phyloP scores from a whole-genome alignment of 2,329 filamentous ascomycete genomes.

The Dactylellina drechsleri region DNA sequence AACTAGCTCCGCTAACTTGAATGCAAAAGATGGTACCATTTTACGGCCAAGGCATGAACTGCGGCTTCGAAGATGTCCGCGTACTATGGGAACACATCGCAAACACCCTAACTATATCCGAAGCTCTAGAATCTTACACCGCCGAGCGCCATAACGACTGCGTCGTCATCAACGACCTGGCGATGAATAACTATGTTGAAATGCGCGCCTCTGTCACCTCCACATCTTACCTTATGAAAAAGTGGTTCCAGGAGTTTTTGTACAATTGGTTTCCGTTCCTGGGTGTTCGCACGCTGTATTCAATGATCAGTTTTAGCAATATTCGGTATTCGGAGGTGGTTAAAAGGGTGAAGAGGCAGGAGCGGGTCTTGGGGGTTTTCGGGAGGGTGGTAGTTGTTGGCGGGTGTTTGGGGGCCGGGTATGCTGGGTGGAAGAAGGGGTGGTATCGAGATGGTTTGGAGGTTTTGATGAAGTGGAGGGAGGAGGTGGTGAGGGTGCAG shows the following conservation, averaged over 20 bases:
- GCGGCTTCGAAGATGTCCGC: constrained; percentile 91
- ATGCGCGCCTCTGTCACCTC: constrained; percentile 89
- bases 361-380: constrained; percentile 68
- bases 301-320: constrained; percentile 91
- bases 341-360: constrained; percentile 74
- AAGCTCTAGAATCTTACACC: constrained; percentile 78
- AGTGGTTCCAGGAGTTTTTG: constrained; percentile 84
- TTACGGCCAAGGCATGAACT: constrained; percentile 98
- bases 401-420: constrained; percentile 53
- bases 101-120: constrained; percentile 60
- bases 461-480: constrained; percentile 31
- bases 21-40: constrained; percentile 81
- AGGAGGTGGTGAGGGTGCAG: constrained; percentile 37
- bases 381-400: constrained; percentile 62
- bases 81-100: constrained; percentile 76
- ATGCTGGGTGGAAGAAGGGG: constrained; percentile 27
- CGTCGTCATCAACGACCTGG: constrained; percentile 90
- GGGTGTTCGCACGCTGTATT: constrained; percentile 93
- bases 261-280: constrained; percentile 78
- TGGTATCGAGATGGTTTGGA: constrained; percentile 34
- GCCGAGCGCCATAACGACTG: constrained; percentile 78
- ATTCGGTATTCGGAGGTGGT: constrained; percentile 88
- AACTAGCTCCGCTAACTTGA: neutral
- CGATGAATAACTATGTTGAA: constrained; percentile 88
- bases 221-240: constrained; percentile 79